A percentile compares a stretch with the other conserved stretches of the same genome.
Evolutionary conservation across 768 basidiomycete species (phyloP).

Genomic region (Tremella mesenterica): DNA sequence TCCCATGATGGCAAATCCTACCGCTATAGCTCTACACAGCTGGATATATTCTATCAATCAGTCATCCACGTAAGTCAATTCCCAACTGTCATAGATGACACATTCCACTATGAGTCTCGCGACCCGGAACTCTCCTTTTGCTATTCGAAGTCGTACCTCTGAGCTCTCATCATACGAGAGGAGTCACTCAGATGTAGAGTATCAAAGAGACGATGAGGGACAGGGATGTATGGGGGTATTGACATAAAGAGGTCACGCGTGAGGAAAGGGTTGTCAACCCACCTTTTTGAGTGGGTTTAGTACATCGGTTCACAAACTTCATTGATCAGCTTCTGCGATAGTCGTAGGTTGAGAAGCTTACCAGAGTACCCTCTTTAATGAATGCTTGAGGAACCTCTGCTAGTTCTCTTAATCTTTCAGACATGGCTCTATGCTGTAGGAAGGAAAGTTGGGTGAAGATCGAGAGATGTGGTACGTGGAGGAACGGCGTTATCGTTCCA

Average conservation of each 20-base stretch:
- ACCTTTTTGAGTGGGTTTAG: constrained; percentile 96
- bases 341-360: constrained; percentile 43
- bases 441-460: neutral
- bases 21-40: constrained; percentile 90
- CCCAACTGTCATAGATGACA: no score
- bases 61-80: neutral
- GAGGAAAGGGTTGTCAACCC: constrained; percentile 11
- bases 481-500: no score
- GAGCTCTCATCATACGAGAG: no score
- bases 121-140: no score
- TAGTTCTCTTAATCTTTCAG: constrained; percentile 83
- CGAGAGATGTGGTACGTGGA: no score
- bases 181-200: no score
- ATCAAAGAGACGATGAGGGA: no score
- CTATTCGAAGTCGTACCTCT: no score
- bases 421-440: constrained; percentile 51
- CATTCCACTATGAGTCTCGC: no score
- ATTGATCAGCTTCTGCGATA: neutral
- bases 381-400: constrained; percentile 86
- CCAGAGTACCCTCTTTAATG: constrained; percentile 85
- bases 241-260: neutral
- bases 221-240: neutral
- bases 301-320: constrained; percentile 93
- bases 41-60: constrained; percentile 69
- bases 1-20: constrained; percentile 98